A percentile compares a stretch with the other conserved stretches of the same genome.
phyloP scores from a whole-genome alignment of 2,329 filamentous ascomycete species.

The Neoarthrinium moseri region DNA sequence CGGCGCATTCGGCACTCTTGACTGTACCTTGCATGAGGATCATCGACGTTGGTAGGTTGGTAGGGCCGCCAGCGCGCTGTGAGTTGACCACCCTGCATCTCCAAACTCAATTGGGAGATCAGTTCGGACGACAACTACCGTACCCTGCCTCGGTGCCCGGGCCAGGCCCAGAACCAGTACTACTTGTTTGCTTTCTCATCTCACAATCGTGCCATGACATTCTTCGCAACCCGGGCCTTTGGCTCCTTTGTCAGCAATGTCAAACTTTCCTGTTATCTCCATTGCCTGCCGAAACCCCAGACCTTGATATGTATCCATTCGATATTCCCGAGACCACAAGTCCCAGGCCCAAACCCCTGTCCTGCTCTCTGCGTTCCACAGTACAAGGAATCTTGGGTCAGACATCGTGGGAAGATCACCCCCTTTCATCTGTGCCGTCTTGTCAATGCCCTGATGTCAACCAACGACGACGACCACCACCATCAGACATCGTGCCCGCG shows the following conservation, averaged over 20 bases:
- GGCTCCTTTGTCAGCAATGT: neutral
- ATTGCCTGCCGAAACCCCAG: neutral
- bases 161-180: neutral
- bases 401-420: neutral
- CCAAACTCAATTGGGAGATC: too few species aligned
- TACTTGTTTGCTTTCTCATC: neutral
- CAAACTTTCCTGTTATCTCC: neutral
- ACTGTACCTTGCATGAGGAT: constrained; percentile 5
- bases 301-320: too few species aligned
- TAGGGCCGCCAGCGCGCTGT: too few species aligned
- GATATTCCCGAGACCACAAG: too few species aligned
- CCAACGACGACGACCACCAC: too few species aligned
- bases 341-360: neutral
- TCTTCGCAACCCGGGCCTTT: neutral
- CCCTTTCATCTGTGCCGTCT: neutral
- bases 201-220: too few species aligned
- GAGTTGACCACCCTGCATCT: too few species aligned
- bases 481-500: too few species aligned
- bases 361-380: neutral
- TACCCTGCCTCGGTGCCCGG: too few species aligned
- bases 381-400: neutral
- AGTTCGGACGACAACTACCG: too few species aligned
- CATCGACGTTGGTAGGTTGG: too few species aligned
- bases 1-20: neutral
- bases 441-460: too few species aligned